Conservation (phyloP, 345 rosid species). For the Lepidium sativum region DNA sequence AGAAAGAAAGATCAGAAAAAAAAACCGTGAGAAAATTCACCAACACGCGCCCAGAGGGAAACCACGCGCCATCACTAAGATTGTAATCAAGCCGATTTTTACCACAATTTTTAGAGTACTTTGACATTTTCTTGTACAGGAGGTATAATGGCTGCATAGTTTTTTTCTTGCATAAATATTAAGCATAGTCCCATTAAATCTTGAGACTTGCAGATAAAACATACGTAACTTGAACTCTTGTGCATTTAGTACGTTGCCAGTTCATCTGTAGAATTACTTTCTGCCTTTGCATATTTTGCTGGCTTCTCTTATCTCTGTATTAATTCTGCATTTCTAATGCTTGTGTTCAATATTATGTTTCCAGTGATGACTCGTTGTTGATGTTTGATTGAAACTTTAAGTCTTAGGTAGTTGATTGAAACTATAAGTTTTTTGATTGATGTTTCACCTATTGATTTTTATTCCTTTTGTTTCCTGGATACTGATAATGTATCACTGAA, state of each 20-base stretch:
- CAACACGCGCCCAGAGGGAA: too few species aligned
- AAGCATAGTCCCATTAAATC: neutral
- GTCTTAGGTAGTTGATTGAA: too few species aligned
- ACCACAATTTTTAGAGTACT: conserved; percentile 10
- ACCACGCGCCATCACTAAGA: too few species aligned
- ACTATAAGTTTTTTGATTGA: too few species aligned
- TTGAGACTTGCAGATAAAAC: neutral
- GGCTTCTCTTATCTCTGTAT: neutral
- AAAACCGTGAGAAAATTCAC: too few species aligned
- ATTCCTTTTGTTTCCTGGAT: conserved; percentile 26
- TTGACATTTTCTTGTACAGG: neutral
- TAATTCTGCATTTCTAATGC: too few species aligned
- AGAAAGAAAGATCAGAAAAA: too few species aligned
- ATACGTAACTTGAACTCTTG: neutral
- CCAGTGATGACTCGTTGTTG: too few species aligned
- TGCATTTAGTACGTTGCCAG: neutral
- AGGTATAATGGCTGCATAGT: neutral
- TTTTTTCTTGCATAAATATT: neutral
- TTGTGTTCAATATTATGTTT: too few species aligned
- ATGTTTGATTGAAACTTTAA: too few species aligned
- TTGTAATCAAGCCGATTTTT: too few species aligned
- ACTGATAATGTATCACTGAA: conserved; percentile 38
- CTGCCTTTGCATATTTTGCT: neutral
- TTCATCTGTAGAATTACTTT: conserved; percentile 1
- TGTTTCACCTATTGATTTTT: conserved; percentile 19